Base-by-base conservation (phyloP, 1,139 yeast species). In the Suhomyces chickasaworum region DNA sequence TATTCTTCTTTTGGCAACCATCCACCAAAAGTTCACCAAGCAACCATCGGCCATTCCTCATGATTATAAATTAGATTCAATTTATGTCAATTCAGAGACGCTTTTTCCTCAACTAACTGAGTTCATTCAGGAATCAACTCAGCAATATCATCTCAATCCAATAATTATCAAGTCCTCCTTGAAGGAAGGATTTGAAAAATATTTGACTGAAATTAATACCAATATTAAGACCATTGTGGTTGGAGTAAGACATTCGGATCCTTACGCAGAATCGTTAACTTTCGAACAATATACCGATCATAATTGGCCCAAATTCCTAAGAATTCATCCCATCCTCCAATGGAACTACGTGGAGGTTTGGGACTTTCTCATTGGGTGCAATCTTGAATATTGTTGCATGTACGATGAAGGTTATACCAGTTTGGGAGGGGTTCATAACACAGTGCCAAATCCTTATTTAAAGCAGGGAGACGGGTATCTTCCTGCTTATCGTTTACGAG, bases 371-470 rank as follows among this genome's bases (percentile, higher is more conserved):
- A 60, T 78, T 31, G 74, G 70, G 2, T 64, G 80, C 38, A 58
- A 73, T 25, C 67, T 85, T 18, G 71, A 73, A 1, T 89, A 89
- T 64, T 89, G 96, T 59, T 49, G 57, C 4, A 69, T 89, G 53
- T 89, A 89, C 57, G 95, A 89, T 58, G 52, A 56, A 39, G 97
- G 97, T 0, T 89, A 83, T 58, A 88, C 97, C 1, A 85, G 95
- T 13, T 66, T 89, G 31, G 97, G 97, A 3, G 95, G 96, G 0
- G 68, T 80, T 1, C 66, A 77, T 48, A 79, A 80, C 41, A 89
- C 97, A 0, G 59, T 75, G 2, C 80, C 76, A 32, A 89, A 89
- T 60, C 95, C 93, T 2, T 72, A 67, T 45, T 71, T 87, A 54
- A 60, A 63, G 47, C 64, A 57, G n/a, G 61, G 57, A 3, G 57